Evolutionary conservation across 1,139 yeast genomes (phyloP), one percentile per base, ranked within the genome.

Genomic region (Diutina catenulata): DNA sequence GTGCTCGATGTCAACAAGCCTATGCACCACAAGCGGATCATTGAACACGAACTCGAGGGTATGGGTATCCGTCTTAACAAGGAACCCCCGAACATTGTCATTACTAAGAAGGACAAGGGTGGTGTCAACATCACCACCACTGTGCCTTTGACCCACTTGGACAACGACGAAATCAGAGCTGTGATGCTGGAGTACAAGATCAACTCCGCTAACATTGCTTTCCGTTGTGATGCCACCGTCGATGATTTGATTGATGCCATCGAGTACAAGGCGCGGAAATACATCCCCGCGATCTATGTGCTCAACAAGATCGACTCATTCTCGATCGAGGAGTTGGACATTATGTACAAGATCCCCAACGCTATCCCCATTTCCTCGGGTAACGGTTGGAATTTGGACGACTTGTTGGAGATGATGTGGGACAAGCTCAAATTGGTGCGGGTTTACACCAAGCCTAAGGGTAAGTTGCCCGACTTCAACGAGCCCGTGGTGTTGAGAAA

Each of bases 331-430:
- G 99, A 91, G 59, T 72, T 91, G 49, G 95, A 91, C 49, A 64
- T 91, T 44, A 62, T 91, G 45, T 80, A 83, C 61, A 76, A 91
- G 55, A 91, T 91, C 49, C 98, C 98, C 38, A 77, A 91, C 59
- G 96, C 98, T 4, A 93, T 91, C 35, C 98, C 98, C 32, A 88
- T 91, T 44, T 84, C 95, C 6, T 81, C 95, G 5, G 97, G 94
- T 44, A 74, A 82, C 54, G 95, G 93, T 46, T 91, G 98, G 98
- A 91, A 91, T 55, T 68, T 93, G 54, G 98, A 91, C 57, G 97
- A 88, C 60, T 70, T 91, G 49, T 68, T 91, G 46, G 95, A 88
- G 53, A 69, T 77, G 55, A 93, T 91, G 96, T 91, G 99, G 99
- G 80, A 77, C 38, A 74, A 80, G 52, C 71, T 91, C 51, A 78